Evolutionary conservation across 371 early-diverging fungal species (phyloP), one percentile per base, ranked within the genome.

Genomic region (Racocetra persica): DNA sequence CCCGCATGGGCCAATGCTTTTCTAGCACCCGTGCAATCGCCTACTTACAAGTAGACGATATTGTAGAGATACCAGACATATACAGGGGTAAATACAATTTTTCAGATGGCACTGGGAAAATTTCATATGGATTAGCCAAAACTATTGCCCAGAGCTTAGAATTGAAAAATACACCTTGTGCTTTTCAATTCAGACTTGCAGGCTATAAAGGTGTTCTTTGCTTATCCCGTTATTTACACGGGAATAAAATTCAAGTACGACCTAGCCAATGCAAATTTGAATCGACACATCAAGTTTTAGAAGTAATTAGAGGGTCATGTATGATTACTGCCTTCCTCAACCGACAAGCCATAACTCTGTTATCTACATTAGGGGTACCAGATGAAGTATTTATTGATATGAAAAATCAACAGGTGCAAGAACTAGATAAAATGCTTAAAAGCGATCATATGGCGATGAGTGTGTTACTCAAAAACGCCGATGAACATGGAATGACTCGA

Each of bases 61-160:
- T 93, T 2, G 78, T 83, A 36, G 76, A 80, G n/a, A 91, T 94
- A 51, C 80, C 83, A 0, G 95, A 95, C 75, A 84, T 94, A 36
- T 22, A 18, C 1, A 81, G 83, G 7, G 87, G 91, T 76, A 86
- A 87, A 0, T 95, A 86, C 81, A 85, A 81, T 2, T 97, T 95
- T 83, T 92, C 94, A 1, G 98, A 97, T 82, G 98, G 98, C 8
- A 90, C 93, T 10, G 97, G 97, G 16, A 87, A 85, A 49, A 91
- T 97, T 13, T 89, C 77, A 14, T 80, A 36, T 0, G 8, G 8
- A 38, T 77, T 93, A 22, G 92, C 93, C 0, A 73, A 82, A 57
- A 83, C 87, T 26, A 88, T 94, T 16, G 88, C 89, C 0, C 65
- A 83, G 0, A 82, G 81, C 13, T 77, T 94, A 79, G 87, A 88